Conservation (phyloP, 2,329 filamentous ascomycete genomes). For the Hymenoscyphus scutula region DNA sequence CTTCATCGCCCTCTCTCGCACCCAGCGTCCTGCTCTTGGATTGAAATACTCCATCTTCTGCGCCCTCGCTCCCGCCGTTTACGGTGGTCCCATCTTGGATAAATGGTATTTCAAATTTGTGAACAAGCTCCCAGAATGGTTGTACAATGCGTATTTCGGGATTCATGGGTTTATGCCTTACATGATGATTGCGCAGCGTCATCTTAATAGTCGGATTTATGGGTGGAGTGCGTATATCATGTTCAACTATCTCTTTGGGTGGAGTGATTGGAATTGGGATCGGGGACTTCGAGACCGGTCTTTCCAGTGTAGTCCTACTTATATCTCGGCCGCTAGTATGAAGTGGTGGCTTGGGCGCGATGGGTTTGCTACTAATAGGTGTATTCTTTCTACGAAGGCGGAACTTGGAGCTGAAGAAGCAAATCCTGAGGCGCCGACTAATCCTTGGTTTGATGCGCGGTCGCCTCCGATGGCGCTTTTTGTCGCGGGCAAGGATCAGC, state of each 20-base stretch:
- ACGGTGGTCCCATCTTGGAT: conserved; percentile 80
- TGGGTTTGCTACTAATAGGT: conserved; percentile 81
- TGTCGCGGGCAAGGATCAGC: conserved; percentile 77
- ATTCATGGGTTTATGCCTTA: conserved; percentile 91
- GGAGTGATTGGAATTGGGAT: conserved; percentile 85
- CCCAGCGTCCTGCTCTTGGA: conserved; percentile 82
- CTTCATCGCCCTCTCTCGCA: conserved; percentile 82
- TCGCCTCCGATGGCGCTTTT: conserved; percentile 84
- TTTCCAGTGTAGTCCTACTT: conserved; percentile 91
- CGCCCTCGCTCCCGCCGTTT: conserved; percentile 84
- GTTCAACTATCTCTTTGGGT: conserved; percentile 86
- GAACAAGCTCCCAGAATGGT: conserved; percentile 69
- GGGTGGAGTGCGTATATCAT: conserved; percentile 83
- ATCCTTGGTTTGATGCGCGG: conserved; percentile 75
- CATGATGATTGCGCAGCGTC: conserved; percentile 80
- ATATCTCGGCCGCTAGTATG: conserved; percentile 87
- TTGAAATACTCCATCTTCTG: conserved; percentile 86
- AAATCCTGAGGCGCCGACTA: background rate
- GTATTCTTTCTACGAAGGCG: conserved; percentile 78
- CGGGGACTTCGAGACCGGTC: conserved; percentile 72
- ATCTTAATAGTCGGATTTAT: conserved; percentile 67
- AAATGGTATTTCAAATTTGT: conserved; percentile 93
- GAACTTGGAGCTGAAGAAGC: conserved; percentile 59
- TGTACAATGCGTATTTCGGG: conserved; percentile 82
- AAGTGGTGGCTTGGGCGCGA: conserved; percentile 91